Evolutionary conservation across 2,329 filamentous ascomycete genomes (phyloP), one percentile per base, ranked within the genome.

Genomic region (Aspergillus piperis): DNA sequence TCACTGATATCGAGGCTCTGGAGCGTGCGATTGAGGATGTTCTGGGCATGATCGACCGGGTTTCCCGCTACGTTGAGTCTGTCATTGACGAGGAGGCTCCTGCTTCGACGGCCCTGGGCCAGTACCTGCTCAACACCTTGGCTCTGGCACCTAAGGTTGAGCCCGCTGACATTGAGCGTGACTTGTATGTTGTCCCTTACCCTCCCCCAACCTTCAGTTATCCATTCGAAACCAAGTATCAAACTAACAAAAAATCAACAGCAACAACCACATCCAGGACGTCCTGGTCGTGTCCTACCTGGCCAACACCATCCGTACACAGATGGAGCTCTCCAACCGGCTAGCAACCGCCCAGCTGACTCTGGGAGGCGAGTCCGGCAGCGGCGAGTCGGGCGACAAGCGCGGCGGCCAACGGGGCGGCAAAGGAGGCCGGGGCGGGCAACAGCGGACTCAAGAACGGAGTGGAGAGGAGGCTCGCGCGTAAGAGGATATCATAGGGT

Each of bases 221-320:
- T 57, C 11, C 61, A 3, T n/a, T 58, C 71, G 60, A 38, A 21
- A 36, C 10, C 11, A 36, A 36, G 32, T 15, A 36, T 7, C 27
- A 50, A 59, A 54, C 74, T 78, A 74, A 76, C 74, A 48, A 52
- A 54, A 54, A 36, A 2, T 3, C 52, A 38, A 41, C 73, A 87
- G 85, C 87, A 99, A 99, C 87, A 96, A 96, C 84, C 95, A 99
- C 82, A 92, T 99, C 79, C 95, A 99, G 83, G 95, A 99, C 78
- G 93, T 99, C 63, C 88, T 99, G 68, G 93, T 98, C 78, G 93
- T 99, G 71, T 96, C 92, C 68, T 99, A 99, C 83, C 86, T 99
- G 66, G 92, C 95, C 77, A 99, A 98, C 85, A 97, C 92, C 68
- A 96, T 98, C 81, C 92, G 94, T 78, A 98, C 94, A 69, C 95